A percentile compares a stretch with the other conserved stretches of the same genome.
Conservation (phyloP, 805 yeast species). For the Suhomyces pyralidae region DNA sequence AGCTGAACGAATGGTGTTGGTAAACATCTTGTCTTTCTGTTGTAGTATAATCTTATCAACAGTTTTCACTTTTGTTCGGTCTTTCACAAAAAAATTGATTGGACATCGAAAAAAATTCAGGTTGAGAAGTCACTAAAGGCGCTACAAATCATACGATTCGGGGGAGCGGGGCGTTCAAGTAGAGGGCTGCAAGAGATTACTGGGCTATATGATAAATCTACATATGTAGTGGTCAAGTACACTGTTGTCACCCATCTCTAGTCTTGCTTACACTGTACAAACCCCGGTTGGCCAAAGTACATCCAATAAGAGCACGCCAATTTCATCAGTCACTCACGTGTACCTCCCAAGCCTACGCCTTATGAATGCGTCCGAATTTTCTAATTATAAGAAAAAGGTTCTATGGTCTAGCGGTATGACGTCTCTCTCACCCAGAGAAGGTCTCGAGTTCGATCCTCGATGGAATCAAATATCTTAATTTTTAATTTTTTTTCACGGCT, state of each 20-base stretch:
- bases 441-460: constrained; percentile 21
- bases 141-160: constrained; percentile 4
- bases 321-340: background rate
- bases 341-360: background rate
- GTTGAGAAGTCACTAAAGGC: background rate
- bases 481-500: no score
- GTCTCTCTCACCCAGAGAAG: constrained; percentile 20
- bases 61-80: constrained; percentile 1
- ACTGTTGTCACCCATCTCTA: background rate
- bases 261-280: background rate
- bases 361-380: no score
- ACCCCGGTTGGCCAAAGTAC: background rate
- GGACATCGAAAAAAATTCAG: constrained; percentile 5
- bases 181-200: background rate
- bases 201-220: no score
- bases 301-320: background rate
- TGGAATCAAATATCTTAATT: no score
- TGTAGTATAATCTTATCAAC: constrained; percentile 3
- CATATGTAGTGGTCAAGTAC: background rate
- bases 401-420: constrained; percentile 21
- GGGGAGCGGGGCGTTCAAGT: background rate
- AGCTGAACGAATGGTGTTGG: constrained; percentile 42
- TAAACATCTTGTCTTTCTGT: constrained; percentile 24
- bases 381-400: constrained; percentile 8
- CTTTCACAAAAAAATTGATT: constrained; percentile 4